phyloP scores from a whole-genome alignment of 2,329 filamentous ascomycete species.

The Cladosporium sp. region DNA sequence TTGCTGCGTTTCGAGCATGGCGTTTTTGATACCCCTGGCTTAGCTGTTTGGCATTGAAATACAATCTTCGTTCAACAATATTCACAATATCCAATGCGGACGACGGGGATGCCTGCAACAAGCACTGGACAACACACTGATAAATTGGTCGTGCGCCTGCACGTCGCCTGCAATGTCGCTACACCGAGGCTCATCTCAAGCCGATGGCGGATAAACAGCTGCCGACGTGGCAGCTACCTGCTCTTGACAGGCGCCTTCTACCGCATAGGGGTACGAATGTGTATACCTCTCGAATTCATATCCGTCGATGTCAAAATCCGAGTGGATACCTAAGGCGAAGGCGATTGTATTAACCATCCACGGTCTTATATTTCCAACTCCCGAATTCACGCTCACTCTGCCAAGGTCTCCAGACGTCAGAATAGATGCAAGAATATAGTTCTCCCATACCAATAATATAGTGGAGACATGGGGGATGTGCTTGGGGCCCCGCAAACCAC shows the following conservation, averaged over 20 bases:
- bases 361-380: not conserved
- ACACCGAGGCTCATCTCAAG: not conserved
- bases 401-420: not conserved
- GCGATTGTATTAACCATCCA: not conserved
- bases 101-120: not conserved
- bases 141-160: not conserved
- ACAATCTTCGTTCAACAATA: not conserved
- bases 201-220: not conserved
- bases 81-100: not conserved
- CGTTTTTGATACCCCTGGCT: not conserved
- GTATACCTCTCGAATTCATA: not conserved
- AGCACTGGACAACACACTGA: not conserved
- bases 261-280: not conserved
- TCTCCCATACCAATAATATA: not conserved
- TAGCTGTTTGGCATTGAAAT: not conserved
- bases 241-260: not conserved
- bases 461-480: conserved; percentile 6
- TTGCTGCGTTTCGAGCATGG: not conserved
- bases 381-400: not conserved
- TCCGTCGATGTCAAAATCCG: not conserved
- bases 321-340: not conserved
- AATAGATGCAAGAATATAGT: not conserved
- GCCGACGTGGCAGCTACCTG: not conserved
- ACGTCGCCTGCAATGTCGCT: not conserved
- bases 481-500: conserved; percentile 5